Evolutionary conservation across 2,329 filamentous ascomycete species (phyloP).

Genomic region (Aspergillus versicolor): DNA sequence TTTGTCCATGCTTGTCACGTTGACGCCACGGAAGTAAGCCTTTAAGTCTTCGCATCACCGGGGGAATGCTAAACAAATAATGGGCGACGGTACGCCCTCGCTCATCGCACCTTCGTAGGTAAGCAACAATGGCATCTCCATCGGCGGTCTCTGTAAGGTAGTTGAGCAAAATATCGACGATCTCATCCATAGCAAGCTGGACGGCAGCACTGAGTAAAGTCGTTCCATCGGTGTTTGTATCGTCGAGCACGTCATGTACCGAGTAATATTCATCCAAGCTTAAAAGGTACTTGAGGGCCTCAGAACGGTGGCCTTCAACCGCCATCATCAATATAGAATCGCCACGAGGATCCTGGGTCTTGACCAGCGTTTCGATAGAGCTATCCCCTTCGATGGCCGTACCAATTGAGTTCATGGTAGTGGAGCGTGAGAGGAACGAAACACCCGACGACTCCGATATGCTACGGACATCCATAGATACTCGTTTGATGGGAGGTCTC

Average conservation of each 20-base stretch:
- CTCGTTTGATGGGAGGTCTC: slow-evolving; percentile 66
- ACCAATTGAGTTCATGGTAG: slow-evolving; percentile 71
- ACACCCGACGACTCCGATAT: slow-evolving; percentile 82
- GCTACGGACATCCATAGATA: slow-evolving; percentile 86
- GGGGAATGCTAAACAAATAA: slow-evolving; percentile 89
- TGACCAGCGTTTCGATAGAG: slow-evolving; percentile 66
- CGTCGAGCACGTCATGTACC: slow-evolving; percentile 68
- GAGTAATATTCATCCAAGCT: slow-evolving; percentile 75
- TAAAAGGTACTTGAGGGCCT: slow-evolving; percentile 76
- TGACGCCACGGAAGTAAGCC: slow-evolving; percentile 80
- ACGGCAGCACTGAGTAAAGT: slow-evolving; percentile 87
- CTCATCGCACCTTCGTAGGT: slow-evolving; percentile 74
- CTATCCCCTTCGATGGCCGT: slow-evolving; percentile 81
- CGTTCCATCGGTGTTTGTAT: slow-evolving; percentile 85
- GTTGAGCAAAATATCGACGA: slow-evolving; percentile 73
- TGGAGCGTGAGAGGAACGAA: slow-evolving; percentile 77
- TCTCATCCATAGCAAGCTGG: slow-evolving; percentile 72
- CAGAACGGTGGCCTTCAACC: slow-evolving; percentile 68
- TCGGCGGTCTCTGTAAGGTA: slow-evolving; percentile 63
- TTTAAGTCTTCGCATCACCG: slow-evolving; percentile 74
- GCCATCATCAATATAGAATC: slow-evolving; percentile 90
- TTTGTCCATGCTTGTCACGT: slow-evolving; percentile 94
- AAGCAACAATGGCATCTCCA: slow-evolving; percentile 59
- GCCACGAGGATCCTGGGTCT: slow-evolving; percentile 62
- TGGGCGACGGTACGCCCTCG: slow-evolving; percentile 90